Conservation (phyloP, 192 early-diverging fungal species). For the Diversispora eburnea region DNA sequence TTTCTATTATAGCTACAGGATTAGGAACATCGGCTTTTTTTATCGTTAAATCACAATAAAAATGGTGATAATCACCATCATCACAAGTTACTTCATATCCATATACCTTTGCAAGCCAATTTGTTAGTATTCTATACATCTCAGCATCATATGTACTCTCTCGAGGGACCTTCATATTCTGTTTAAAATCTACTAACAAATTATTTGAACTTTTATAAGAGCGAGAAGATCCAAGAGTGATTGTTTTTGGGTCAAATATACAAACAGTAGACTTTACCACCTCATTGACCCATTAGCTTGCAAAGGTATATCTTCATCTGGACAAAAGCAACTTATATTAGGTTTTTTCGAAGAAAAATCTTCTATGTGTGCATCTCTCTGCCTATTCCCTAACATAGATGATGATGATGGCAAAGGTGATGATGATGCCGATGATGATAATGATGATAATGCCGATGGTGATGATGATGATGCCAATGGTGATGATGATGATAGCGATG, state of each 20-base stretch:
- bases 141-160: slow-evolving; percentile 29
- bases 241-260: slow-evolving; percentile 6
- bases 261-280: not conserved
- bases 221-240: slow-evolving; percentile 6
- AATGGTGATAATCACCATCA: not conserved
- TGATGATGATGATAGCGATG: slow-evolving; percentile 2
- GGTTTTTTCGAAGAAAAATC: no score
- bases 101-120: slow-evolving; percentile 11
- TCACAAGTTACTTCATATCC: slow-evolving; percentile 1
- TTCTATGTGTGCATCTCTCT: no score
- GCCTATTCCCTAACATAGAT: not conserved
- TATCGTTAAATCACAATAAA: not conserved
- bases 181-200: not conserved
- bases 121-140: slow-evolving; percentile 3
- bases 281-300: slow-evolving; percentile 1
- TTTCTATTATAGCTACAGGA: not conserved
- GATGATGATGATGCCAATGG: slow-evolving; percentile 1
- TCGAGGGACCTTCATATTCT: not conserved
- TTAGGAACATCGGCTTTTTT: not conserved
- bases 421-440: no score
- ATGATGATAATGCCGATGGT: not conserved
- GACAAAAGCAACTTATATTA: not conserved
- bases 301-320: not conserved
- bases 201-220: slow-evolving; percentile 18
- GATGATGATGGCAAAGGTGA: not conserved